Percentiles rank a stretch among this genome's conserved stretches.
Evolutionary conservation across 495 filamentous ascomycete species (phyloP).

Genomic region (Astrothelium macrocarpum): DNA sequence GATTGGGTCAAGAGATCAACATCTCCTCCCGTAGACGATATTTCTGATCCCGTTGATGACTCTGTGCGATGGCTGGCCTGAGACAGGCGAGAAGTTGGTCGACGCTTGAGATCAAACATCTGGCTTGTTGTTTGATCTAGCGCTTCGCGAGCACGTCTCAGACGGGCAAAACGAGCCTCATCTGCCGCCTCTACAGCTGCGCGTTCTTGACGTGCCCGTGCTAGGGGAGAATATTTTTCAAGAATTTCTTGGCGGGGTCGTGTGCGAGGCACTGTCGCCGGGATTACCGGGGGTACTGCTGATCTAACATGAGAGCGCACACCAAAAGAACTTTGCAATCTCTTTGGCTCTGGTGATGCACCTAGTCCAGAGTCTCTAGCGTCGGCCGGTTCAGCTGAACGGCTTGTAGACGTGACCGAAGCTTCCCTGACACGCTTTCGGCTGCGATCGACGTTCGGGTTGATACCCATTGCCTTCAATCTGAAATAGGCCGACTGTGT

Average conservation of each 20-base stretch:
- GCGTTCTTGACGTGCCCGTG: conserved; percentile 7
- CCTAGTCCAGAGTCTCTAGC: conserved; percentile 4
- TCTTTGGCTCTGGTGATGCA: neutral
- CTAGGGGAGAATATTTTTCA: conserved; percentile 5
- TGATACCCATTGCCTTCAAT: conserved; percentile 37
- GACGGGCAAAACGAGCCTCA: conserved; percentile 27
- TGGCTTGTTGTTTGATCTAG: neutral
- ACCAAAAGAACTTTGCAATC: neutral
- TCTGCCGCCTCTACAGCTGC: conserved; percentile 15
- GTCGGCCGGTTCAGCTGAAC: neutral
- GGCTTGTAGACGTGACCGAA: neutral
- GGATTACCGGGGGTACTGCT: neutral
- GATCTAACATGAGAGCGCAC: neutral
- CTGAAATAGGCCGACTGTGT: conserved; percentile 38
- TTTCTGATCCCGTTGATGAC: neutral
- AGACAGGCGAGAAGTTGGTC: neutral
- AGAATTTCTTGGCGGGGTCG: conserved; percentile 1
- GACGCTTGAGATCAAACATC: neutral
- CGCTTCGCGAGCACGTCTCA: conserved; percentile 14
- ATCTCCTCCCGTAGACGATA: neutral
- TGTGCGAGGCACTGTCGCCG: conserved; percentile 6
- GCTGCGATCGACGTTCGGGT: conserved; percentile 15
- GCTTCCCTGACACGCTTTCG: conserved; percentile 13
- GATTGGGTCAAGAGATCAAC: neutral
- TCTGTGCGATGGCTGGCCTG: neutral